Evolutionary conservation across 2,329 filamentous ascomycete species (phyloP).

Genomic region (Byssoonygena ceratinophila): DNA sequence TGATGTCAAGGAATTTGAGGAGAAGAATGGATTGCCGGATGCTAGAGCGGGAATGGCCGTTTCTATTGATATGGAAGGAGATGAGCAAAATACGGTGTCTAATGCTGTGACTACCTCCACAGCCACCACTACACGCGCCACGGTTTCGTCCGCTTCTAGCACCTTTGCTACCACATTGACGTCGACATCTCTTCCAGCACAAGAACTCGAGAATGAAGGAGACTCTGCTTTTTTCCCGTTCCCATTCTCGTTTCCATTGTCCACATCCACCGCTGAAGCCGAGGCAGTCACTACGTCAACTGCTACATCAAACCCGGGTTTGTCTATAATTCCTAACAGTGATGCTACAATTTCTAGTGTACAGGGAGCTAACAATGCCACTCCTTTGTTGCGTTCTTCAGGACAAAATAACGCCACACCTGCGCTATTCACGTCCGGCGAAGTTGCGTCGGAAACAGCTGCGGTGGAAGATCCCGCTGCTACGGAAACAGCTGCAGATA

Average conservation of each 20-base stretch:
- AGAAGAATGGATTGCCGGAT: slow-evolving; percentile 4
- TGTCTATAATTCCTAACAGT: background rate
- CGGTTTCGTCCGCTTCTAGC: background rate
- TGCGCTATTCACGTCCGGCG: background rate
- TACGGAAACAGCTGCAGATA: background rate
- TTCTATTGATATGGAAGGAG: background rate
- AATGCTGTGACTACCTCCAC: background rate
- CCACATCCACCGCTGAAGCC: background rate
- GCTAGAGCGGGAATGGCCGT: slow-evolving; percentile 3
- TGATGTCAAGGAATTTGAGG: slow-evolving; percentile 6
- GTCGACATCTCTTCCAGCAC: background rate
- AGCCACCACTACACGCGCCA: background rate
- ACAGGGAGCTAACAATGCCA: background rate
- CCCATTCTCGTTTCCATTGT: background rate
- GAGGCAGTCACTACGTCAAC: background rate
- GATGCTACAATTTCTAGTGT: background rate
- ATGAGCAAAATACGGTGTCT: background rate
- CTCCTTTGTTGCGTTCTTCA: background rate
- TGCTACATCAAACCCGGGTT: background rate
- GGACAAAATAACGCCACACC: background rate
- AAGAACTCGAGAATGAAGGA: background rate
- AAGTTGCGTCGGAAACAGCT: background rate
- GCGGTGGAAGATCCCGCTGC: background rate
- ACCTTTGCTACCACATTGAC: background rate
- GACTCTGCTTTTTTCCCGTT: background rate